Base-by-base conservation (phyloP, 148 eudicot genomes). In the Rhododendron simsii region DNA sequence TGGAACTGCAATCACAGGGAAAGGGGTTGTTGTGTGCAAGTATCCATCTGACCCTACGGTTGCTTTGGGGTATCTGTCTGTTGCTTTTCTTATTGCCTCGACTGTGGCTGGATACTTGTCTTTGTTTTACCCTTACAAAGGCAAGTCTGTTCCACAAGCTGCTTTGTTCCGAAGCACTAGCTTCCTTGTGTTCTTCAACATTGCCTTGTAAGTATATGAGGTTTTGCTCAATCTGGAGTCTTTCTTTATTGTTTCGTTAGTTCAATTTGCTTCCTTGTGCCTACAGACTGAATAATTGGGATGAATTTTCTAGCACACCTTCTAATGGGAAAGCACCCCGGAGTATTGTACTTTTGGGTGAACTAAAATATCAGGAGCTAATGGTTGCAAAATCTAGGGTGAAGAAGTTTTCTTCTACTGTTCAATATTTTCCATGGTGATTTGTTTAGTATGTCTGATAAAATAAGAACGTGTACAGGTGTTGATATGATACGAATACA, bases 21-120 rank as follows among this genome's bases (percentile, higher is more conserved):
- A 95, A 85, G 98, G 89, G 65, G 92, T 90, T 12, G 92, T 93
- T 39, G 92, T 93, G 83, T 96, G 99, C 98, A 95, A 94, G 88
- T 96, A 92, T 85, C 93, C 97, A 14, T 91, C 93, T 48, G 96
- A 94, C 83, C 98, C 98, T 20, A 89, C 92, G 11, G 95, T 94
- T 51, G 90, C 53, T 80, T 89, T 96, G 87, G 99, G 99, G 48
- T 94, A 89, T 87, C 80, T 94, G 50, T 95, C 98, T 9, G 84
- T 89, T 81, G 94, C 26, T 14, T 91, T 90, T 81, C 95, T 96
- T 51, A 45, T 88, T 14, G 86, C 89, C 59, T 90, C 93, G 28
- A 85, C 94, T 20, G 84, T 87, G 77, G 80, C 89, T 35, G 99
- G 99, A 10, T 93, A 87, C 78, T 71, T 86, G 84, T 93, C 98